Conservation (phyloP, 305 asterid species). For the Euphrasia arctica region DNA sequence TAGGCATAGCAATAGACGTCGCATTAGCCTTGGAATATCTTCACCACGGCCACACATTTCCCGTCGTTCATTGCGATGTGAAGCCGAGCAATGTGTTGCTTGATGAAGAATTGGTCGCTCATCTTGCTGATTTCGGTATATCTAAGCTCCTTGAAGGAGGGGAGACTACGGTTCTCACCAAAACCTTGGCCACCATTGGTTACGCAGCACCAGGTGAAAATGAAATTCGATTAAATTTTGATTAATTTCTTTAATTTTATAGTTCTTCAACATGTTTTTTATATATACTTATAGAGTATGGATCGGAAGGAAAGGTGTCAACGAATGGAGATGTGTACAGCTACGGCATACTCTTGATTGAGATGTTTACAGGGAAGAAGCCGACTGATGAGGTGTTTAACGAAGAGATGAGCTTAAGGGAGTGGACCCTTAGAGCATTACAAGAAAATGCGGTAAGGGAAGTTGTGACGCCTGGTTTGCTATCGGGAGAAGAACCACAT, state of each 20-base stretch:
- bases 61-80: constrained; percentile 37
- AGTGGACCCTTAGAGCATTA: neutral
- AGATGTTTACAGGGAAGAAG: constrained; percentile 9
- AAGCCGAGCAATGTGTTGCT: constrained; percentile 41
- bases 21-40: constrained; percentile 43
- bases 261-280: neutral
- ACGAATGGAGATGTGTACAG: constrained; percentile 14
- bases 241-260: neutral
- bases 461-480: constrained; percentile 10
- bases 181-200: constrained; percentile 40
- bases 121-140: constrained; percentile 38
- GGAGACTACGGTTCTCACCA: constrained; percentile 25
- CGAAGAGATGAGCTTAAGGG: neutral
- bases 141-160: constrained; percentile 31
- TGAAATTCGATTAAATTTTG: neutral
- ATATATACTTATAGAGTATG: constrained; percentile 2
- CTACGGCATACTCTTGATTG: constrained; percentile 18
- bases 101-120: constrained; percentile 39
- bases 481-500: neutral
- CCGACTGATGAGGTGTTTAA: neutral
- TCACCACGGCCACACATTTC: constrained; percentile 26
- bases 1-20: constrained; percentile 29
- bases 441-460: constrained; percentile 9
- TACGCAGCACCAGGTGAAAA: constrained; percentile 42
- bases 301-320: constrained; percentile 15